Percentiles rank a stretch among this genome's conserved stretches.
Evolutionary conservation across 345 rosid genomes (phyloP).

Genomic region (Heritiera littoralis): DNA sequence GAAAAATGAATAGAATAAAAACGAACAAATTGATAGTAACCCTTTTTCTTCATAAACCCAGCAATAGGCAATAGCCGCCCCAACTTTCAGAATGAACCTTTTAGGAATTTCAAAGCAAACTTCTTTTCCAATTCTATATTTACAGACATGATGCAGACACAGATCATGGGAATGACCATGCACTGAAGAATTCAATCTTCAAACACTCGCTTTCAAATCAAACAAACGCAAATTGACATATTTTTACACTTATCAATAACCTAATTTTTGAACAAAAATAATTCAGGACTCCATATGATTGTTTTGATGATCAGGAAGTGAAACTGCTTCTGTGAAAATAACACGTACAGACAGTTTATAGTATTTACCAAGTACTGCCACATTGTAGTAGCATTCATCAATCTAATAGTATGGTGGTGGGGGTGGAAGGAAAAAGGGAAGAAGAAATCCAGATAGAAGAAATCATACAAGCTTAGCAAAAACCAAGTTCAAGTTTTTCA

Average conservation of each 20-base stretch:
- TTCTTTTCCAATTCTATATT: neutral
- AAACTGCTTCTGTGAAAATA: conserved; percentile 44
- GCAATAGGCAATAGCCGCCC: neutral
- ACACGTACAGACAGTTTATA: too few relatives aligned
- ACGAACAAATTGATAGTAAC: too few relatives aligned
- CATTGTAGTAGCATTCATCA: neutral
- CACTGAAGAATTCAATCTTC: neutral
- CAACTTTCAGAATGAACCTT: neutral
- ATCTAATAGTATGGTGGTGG: neutral
- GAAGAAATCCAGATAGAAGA: neutral
- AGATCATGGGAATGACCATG: neutral
- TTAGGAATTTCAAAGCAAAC: neutral
- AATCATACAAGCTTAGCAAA: neutral
- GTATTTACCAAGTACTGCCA: neutral
- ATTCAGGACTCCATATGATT: neutral
- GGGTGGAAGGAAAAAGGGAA: neutral
- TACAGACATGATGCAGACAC: neutral
- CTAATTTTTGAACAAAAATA: neutral
- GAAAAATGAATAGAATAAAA: too few relatives aligned
- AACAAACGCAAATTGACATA: neutral
- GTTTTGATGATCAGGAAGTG: conserved; percentile 25
- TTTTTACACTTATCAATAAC: neutral
- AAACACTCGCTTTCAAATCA: neutral
- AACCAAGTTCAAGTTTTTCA: neutral
- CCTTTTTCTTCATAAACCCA: too few relatives aligned